A percentile compares a stretch with the other conserved stretches of the same genome.
These are phyloP conservation scores for Colletotrichum tropicale DNA, from an alignment of 2,329 filamentous ascomycete species.

Conservation along the genomic window DNA sequence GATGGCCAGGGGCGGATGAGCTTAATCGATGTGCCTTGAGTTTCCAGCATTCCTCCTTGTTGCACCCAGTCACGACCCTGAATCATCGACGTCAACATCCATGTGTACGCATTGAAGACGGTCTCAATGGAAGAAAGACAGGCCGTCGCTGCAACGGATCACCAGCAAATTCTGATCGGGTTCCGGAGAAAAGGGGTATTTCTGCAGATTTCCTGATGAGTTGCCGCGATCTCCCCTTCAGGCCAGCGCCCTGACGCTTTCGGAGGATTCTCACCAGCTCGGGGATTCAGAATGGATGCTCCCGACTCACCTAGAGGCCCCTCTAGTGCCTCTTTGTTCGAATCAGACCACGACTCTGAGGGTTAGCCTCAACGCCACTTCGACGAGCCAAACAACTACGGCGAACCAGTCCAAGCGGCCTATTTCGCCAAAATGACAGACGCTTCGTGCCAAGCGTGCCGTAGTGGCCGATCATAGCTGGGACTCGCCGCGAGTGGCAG, in stretches of 20 bases:
- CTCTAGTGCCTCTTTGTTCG: neutral
- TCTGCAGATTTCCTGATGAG: neutral
- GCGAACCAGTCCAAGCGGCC: neutral
- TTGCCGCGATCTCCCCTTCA: neutral
- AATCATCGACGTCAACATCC: neutral
- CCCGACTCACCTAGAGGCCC: neutral
- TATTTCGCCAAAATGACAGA: neutral
- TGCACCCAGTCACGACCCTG: neutral
- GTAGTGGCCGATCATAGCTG: neutral
- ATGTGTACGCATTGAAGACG: neutral
- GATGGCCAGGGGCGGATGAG: constrained; percentile 5
- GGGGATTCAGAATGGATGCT: neutral
- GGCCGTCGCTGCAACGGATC: neutral
- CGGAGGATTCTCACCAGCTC: neutral
- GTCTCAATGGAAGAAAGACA: neutral
- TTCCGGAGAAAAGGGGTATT: neutral
- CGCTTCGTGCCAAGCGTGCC: neutral
- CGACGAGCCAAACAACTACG: neutral
- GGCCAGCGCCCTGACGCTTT: neutral
- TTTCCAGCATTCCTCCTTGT: neutral
- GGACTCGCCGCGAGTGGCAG: neutral
- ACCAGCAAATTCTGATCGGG: neutral
- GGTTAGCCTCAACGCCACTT: neutral
- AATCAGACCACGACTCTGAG: neutral
- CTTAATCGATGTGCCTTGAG: constrained; percentile 3